phyloP scores from a whole-genome alignment of 306 rosid genomes.

The Cucurbita ficifolia region DNA sequence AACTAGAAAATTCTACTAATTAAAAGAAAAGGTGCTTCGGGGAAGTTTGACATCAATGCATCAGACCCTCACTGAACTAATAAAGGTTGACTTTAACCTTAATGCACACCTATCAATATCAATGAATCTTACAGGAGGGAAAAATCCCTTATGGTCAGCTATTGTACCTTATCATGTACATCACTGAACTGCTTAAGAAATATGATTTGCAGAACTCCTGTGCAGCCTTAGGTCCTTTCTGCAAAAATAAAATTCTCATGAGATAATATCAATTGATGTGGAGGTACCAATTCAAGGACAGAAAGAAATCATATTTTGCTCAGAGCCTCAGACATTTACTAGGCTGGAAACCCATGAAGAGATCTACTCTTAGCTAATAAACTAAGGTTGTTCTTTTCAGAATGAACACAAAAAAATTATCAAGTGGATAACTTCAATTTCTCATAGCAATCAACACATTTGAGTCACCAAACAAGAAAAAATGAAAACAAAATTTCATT shows the following conservation, averaged over 20 bases:
- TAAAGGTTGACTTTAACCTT: not conserved
- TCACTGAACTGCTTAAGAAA: conserved; percentile 76
- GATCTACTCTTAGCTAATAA: not conserved
- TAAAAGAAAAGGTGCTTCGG: not conserved
- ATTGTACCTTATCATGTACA: conserved; percentile 75
- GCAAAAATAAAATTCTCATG: conserved; percentile 20
- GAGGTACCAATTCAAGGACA: not conserved
- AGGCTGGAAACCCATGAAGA: not conserved
- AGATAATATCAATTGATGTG: not conserved
- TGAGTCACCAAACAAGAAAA: not conserved
- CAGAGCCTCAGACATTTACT: not conserved
- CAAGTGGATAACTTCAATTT: not conserved
- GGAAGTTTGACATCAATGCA: not conserved
- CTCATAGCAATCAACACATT: not conserved
- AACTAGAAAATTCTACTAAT: not conserved
- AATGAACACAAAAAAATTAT: not conserved
- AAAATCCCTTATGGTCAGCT: not conserved
- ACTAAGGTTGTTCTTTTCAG: not conserved
- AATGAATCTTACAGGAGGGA: not conserved
- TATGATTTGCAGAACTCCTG: conserved; percentile 61
- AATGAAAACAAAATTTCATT: not conserved
- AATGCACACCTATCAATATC: not conserved
- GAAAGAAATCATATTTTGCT: not conserved
- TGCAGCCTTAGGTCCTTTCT: conserved; percentile 79
- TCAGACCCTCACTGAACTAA: not conserved